Evolutionary conservation across 768 basidiomycete genomes (phyloP), one percentile per base, ranked within the genome.

Genomic region (Collybia nuda): DNA sequence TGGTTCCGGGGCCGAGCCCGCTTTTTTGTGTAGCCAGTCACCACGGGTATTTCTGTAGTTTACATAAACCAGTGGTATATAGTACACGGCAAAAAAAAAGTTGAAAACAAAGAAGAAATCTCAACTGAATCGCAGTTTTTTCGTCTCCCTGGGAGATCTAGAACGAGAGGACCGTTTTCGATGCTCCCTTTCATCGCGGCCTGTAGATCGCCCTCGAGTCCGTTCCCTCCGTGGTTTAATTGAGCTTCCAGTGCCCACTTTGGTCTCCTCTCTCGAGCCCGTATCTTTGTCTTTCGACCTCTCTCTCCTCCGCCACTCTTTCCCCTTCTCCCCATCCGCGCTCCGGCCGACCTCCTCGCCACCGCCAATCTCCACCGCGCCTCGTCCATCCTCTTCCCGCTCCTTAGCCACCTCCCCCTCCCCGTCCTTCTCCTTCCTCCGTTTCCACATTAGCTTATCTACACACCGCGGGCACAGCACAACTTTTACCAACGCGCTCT

Each of bases 401-500:
- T 32, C 32, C 32, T 11, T 5, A 53, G 88, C 66, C 72, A 85
- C 88, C 60, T 73, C 77, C 37, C 48, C 55, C 40, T 42, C 48
- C 38, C 52, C 57, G 44, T 52, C 75, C 62, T 81, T 88, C 60
- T 88, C 85, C 62, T 84, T 82, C 60, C 76, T 78, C 58, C 85
- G 74, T 64, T 91, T 93, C 84, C 88, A 93, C 81, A 87, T 83
- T 59, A 98, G 70, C 75, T 96, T 98, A 64, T 81, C 81, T 43
- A 82, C 69, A 61, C 96, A 98, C 58, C 73, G 78, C 23, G 73
- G 67, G 63, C 96, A 98, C 26, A 98, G 68, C 1, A 92, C 92
- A 2, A 95, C 82, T 65, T 98, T 98, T 43, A 98, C 96, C 11
- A 98, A 71, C 0, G 93, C 92, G 44, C 80, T 80, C 67, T 90